Evolutionary conservation across 352 stramenopile species (phyloP), one percentile per base, ranked within the genome.

Genomic region (Pythium rishiriense): DNA sequence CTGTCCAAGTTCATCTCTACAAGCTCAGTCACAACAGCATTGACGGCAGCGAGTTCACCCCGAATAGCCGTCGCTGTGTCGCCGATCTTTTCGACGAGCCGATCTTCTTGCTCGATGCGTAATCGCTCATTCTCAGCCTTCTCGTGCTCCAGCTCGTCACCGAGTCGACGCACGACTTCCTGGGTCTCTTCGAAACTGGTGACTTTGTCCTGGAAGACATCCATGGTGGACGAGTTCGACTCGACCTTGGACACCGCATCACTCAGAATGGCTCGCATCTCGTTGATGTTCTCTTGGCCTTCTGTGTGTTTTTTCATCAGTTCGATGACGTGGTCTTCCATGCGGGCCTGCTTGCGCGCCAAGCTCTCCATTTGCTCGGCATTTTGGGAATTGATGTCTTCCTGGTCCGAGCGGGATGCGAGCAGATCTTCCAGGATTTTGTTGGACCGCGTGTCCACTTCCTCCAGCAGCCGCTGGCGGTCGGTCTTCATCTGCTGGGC

Each of bases 321-420:
- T 21, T 92, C 81, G 14, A 78, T 69, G 15, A 91, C 52, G 42
- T 91, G 70, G 29, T 90, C 81, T 46, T 92, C 83, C 6, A 74
- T 57, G 0, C 73, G 70, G 0, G 64, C 59, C 58, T 87, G 81
- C 50, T 90, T 91, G 15, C 76, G 73, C 6, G 73, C 53, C 8
- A 91, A 49, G 5, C 72, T 29, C 63, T 90, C 77, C 43, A 88
- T 73, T 42, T 79, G 81, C 59, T 94, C 85, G 4, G 81, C 82
- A 43, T 84, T 81, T 22, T 73, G 76, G 26, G 82, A 92, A 68
- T 94, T 94, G 62, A 94, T 84, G 29, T 94, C 84, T 50, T 94
- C 85, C 41, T 94, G 85, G n/a, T 90, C 81, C 0, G 81, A 68
- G 0, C 81, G 71, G 9, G 76, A 85, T 0, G 73, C 68, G 1